Evolutionary conservation across 202 grass and related monocot species (phyloP), one percentile per base, ranked within the genome.

Genomic region (Setaria viridis): DNA sequence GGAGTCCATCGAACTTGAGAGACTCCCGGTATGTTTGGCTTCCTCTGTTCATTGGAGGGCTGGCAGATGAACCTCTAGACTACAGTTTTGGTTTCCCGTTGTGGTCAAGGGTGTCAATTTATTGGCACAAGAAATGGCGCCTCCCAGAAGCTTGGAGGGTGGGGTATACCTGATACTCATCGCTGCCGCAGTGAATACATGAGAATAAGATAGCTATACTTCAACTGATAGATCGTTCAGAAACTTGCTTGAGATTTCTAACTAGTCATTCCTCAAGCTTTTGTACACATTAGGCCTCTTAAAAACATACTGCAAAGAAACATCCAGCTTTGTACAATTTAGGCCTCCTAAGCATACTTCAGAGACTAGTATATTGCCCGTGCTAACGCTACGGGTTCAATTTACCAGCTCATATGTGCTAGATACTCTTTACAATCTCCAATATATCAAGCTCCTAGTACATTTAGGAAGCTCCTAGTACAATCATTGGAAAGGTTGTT

Each of bases 11-110:
- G 1, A 80, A 94, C 71, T 82, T 97, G 81, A 92, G 45, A 68
- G 90, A 97, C 74, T 97, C 94, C 1, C 86, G 94, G 67, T 97
- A 94, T 65, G 84, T 97, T 37, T 97, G 94, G 94, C 39, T 97
- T 48, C 91, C 94, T 77, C 75, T 97, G 46, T 88, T 80, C 7
- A 30, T 97, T 13, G 91, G 90, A 33, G 91, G 94, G 39, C 72
- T 92, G 54, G 82, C 91, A 48, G 91, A 97, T 78, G 94, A 97
- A 25, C 85, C 91, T 13, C 59, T 92, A 69, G 90, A 97, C 53
- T 89, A 92, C 76, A 94, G 78, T 85, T 94, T 92, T 85, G 94
- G 87, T 12, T 97, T 97, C 56, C 91, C 95, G 0, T 66, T 66
- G 67, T 95, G 95, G 95, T 89, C 95, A 20, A 92, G 87, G 74